Conservation (phyloP, 345 rosid species). For the Aquilaria yunnanensis region DNA sequence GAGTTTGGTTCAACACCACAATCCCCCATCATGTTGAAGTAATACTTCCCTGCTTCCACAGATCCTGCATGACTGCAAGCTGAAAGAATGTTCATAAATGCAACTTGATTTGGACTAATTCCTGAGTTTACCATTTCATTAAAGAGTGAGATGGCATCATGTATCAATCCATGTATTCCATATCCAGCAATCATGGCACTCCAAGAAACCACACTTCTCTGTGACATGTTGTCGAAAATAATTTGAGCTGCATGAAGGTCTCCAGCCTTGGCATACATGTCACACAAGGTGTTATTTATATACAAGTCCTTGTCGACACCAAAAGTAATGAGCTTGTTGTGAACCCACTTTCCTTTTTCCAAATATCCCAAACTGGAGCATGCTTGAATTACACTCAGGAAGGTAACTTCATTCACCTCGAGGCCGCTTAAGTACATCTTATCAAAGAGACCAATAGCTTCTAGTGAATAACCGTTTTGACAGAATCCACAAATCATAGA, state of each 20-base stretch:
- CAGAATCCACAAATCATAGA: constrained; percentile 56
- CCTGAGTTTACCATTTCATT: constrained; percentile 55
- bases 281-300: constrained; percentile 54
- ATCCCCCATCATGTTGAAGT: constrained; percentile 47
- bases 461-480: constrained; percentile 52
- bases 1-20: constrained; percentile 50
- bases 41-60: constrained; percentile 52
- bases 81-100: constrained; percentile 75
- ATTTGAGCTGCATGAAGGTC: constrained; percentile 50
- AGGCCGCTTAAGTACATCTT: constrained; percentile 43
- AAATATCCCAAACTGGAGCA: constrained; percentile 54
- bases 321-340: constrained; percentile 46
- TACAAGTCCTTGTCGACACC: constrained; percentile 42
- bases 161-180: constrained; percentile 67
- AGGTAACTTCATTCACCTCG: constrained; percentile 48
- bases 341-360: constrained; percentile 69
- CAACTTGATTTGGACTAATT: constrained; percentile 59
- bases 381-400: constrained; percentile 57
- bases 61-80: constrained; percentile 87
- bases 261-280: constrained; percentile 79
- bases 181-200: constrained; percentile 62
- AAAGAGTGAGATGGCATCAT: constrained; percentile 50
- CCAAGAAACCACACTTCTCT: constrained; percentile 67
- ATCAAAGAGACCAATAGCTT: constrained; percentile 51
- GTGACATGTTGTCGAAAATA: constrained; percentile 39